Conservation (phyloP, 352 stramenopile genomes). For the Phytophthora idaei region DNA sequence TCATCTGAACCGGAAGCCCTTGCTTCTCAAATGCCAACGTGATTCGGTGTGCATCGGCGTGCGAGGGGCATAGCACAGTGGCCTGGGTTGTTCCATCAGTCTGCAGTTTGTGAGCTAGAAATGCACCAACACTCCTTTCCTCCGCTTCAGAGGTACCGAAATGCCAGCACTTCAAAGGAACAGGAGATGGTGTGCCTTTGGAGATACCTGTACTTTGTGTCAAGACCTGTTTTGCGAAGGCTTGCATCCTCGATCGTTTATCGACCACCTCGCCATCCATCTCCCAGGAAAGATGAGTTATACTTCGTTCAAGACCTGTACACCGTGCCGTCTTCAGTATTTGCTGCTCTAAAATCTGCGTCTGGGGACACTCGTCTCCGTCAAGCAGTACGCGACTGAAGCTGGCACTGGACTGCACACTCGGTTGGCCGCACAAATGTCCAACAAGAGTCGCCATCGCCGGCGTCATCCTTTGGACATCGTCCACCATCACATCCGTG, state of each 20-base stretch:
- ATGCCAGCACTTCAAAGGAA: slow-evolving; percentile 34
- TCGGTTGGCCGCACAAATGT: slow-evolving; percentile 41
- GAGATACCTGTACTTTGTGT: slow-evolving; percentile 1
- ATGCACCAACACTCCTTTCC: slow-evolving; percentile 26
- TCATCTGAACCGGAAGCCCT: slow-evolving; percentile 33
- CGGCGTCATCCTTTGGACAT: slow-evolving; percentile 69
- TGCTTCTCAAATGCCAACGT: slow-evolving; percentile 40
- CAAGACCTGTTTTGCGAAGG: slow-evolving; percentile 33
- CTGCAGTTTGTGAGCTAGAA: slow-evolving; percentile 22
- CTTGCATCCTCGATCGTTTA: slow-evolving; percentile 28
- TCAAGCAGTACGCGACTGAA: slow-evolving; percentile 55
- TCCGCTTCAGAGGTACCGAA: slow-evolving; percentile 30
- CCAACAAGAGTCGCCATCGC: slow-evolving; percentile 63
- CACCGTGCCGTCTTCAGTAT: slow-evolving; percentile 22
- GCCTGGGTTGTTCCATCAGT: slow-evolving; percentile 10
- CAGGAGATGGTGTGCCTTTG: background rate
- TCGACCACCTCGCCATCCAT: background rate
- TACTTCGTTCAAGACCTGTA: background rate
- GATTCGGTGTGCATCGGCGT: slow-evolving; percentile 47
- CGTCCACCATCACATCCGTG: slow-evolving; percentile 75
- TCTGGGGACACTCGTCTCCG: slow-evolving; percentile 37
- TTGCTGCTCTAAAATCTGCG: slow-evolving; percentile 43
- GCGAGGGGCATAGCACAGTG: slow-evolving; percentile 46
- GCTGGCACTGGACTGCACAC: slow-evolving; percentile 57
- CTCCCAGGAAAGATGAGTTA: slow-evolving; percentile 13